Evolutionary conservation across 805 yeast genomes (phyloP).

Genomic region (Scheffersomyces lignosus): DNA sequence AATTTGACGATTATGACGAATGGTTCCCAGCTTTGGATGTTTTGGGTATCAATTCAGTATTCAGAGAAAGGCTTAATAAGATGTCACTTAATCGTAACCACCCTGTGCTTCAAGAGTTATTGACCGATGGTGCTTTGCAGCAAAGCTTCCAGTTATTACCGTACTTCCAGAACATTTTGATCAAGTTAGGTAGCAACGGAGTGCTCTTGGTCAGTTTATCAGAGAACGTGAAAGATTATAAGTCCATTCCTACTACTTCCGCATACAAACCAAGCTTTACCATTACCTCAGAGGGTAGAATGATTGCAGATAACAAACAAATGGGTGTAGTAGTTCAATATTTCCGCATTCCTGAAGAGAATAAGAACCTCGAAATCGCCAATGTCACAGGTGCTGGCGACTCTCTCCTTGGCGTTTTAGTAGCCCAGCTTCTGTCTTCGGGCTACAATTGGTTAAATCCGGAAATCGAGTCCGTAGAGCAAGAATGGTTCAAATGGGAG

Average conservation of each 20-base stretch:
- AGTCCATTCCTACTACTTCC: slow-evolving; percentile 34
- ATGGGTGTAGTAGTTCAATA: slow-evolving; percentile 65
- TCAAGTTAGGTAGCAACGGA: slow-evolving; percentile 71
- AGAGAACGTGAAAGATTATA: slow-evolving; percentile 30
- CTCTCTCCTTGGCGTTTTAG: slow-evolving; percentile 65
- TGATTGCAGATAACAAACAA: slow-evolving; percentile 10
- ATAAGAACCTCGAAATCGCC: slow-evolving; percentile 33
- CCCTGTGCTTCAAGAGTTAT: slow-evolving; percentile 22
- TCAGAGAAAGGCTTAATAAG: slow-evolving; percentile 47
- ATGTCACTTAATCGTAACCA: slow-evolving; percentile 20
- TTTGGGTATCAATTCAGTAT: slow-evolving; percentile 46
- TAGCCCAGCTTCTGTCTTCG: slow-evolving; percentile 27
- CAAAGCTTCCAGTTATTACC: slow-evolving; percentile 75
- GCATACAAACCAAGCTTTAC: slow-evolving; percentile 22
- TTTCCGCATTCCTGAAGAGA: slow-evolving; percentile 45
- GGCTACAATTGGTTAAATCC: slow-evolving; percentile 30
- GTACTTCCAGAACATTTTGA: slow-evolving; percentile 60
- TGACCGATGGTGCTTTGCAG: slow-evolving; percentile 53
- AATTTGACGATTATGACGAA: slow-evolving; percentile 50
- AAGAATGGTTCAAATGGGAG: slow-evolving; percentile 39
- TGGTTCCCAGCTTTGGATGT: slow-evolving; percentile 80
- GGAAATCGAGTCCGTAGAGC: slow-evolving; percentile 26
- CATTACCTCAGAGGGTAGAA: slow-evolving; percentile 17
- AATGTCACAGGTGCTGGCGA: slow-evolving; percentile 93
- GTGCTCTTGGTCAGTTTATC: slow-evolving; percentile 43